phyloP scores from a whole-genome alignment of 1,139 yeast genomes.

The Protomyces lactucae-debilis region DNA sequence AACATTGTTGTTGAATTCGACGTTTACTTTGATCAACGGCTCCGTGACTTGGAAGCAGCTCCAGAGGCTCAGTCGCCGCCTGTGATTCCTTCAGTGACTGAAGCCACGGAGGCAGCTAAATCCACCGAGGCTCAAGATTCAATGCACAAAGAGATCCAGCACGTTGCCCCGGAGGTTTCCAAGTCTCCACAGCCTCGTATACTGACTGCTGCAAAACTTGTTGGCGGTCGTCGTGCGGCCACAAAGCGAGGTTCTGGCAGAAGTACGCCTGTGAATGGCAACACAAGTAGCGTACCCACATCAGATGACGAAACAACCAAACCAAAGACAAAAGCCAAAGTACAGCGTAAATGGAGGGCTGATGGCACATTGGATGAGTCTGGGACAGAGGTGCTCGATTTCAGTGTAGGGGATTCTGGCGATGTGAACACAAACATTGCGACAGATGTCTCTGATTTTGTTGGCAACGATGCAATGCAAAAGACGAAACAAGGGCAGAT shows the following conservation, averaged over 20 bases:
- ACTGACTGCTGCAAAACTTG: constrained; percentile 14
- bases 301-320: constrained; percentile 7
- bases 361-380: constrained; percentile 43
- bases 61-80: not conserved
- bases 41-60: constrained; percentile 35
- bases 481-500: constrained; percentile 49
- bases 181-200: not conserved
- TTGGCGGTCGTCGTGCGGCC: constrained; percentile 16
- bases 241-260: constrained; percentile 10
- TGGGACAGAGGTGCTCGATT: constrained; percentile 40
- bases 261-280: constrained; percentile 1
- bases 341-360: constrained; percentile 46
- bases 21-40: constrained; percentile 39
- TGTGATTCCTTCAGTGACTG: too few species aligned
- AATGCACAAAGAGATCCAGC: too few species aligned
- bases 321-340: constrained; percentile 35
- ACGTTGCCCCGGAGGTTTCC: not conserved
- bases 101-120: not conserved
- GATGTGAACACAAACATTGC: constrained; percentile 36
- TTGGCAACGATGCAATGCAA: constrained; percentile 45
- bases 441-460: constrained; percentile 34
- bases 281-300: constrained; percentile 1
- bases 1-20: constrained; percentile 37
- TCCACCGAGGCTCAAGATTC: not conserved
- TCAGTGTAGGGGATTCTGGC: constrained; percentile 19